Evolutionary conservation across 2,329 filamentous ascomycete genomes (phyloP).

Genomic region (Cladosporium sp.): DNA sequence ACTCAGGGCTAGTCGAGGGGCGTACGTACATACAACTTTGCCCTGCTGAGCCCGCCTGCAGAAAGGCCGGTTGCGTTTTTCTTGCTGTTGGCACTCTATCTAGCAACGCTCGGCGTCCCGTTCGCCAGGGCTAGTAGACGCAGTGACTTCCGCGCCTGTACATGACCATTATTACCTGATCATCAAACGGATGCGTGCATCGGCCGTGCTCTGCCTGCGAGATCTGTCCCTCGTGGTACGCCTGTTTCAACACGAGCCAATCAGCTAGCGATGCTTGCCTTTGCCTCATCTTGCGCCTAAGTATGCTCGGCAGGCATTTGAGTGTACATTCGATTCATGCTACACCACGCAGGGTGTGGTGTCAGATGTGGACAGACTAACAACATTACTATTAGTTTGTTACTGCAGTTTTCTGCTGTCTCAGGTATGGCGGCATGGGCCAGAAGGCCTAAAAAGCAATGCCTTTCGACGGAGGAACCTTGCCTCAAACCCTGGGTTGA

Average conservation of each 20-base stretch:
- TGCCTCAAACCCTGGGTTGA: conserved; percentile 11
- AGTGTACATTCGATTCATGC: not conserved
- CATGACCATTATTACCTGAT: conserved; percentile 4
- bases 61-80: conserved; percentile 1
- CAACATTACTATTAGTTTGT: not conserved
- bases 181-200: conserved; percentile 8
- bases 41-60: not conserved
- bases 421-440: conserved; percentile 6
- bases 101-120: conserved; percentile 6
- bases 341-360: not conserved
- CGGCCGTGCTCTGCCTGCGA: conserved; percentile 9
- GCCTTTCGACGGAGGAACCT: conserved; percentile 5
- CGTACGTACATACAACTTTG: not conserved
- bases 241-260: conserved; percentile 1
- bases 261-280: conserved; percentile 2
- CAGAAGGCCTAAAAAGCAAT: conserved; percentile 8
- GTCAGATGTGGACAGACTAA: conserved; percentile 9
- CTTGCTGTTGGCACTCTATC: conserved; percentile 11
- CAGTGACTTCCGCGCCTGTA: not conserved
- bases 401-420: not conserved
- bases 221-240: conserved; percentile 5
- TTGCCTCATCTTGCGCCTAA: not conserved
- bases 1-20: not conserved
- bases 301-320: not conserved
- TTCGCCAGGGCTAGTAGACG: conserved; percentile 1